Conservation (phyloP, 306 rosid species). For the Rosa lucieae region DNA sequence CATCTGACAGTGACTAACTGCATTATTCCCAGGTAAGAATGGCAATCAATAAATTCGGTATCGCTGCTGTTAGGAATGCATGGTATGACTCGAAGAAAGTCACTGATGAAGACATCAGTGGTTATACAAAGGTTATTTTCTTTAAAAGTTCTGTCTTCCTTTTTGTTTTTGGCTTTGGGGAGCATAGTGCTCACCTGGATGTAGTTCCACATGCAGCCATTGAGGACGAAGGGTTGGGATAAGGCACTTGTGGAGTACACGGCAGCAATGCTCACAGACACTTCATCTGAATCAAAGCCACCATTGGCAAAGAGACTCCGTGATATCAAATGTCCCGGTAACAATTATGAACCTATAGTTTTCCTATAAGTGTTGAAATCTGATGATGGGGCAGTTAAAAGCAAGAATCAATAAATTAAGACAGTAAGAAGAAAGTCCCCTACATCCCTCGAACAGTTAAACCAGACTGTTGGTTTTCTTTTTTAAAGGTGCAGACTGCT, state of each 20-base stretch:
- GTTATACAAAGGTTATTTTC: slow-evolving; percentile 75
- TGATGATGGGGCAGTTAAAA: background rate
- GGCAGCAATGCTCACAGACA: slow-evolving; percentile 75
- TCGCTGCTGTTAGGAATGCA: slow-evolving; percentile 71
- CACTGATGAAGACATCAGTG: slow-evolving; percentile 57
- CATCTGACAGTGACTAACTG: slow-evolving; percentile 27
- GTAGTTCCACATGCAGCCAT: slow-evolving; percentile 59
- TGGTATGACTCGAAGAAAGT: slow-evolving; percentile 76
- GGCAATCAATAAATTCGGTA: slow-evolving; percentile 69
- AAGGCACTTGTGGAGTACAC: slow-evolving; percentile 82
- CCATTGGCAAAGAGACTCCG: slow-evolving; percentile 61
- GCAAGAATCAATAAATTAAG: background rate
- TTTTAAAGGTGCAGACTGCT: background rate
- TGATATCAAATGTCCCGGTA: slow-evolving; percentile 90
- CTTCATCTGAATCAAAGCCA: slow-evolving; percentile 58
- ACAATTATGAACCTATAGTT: slow-evolving; percentile 27
- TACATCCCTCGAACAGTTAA: background rate
- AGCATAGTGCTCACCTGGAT: slow-evolving; percentile 34
- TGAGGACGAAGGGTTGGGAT: slow-evolving; percentile 89
- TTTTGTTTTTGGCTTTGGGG: slow-evolving; percentile 6
- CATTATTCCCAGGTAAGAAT: slow-evolving; percentile 57
- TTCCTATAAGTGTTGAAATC: slow-evolving; percentile 7
- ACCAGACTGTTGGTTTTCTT: background rate
- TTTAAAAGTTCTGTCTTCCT: slow-evolving; percentile 10
- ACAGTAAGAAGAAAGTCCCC: background rate